phyloP scores from a whole-genome alignment of 2,329 filamentous ascomycete species.

The Tolypocladium tundrense region DNA sequence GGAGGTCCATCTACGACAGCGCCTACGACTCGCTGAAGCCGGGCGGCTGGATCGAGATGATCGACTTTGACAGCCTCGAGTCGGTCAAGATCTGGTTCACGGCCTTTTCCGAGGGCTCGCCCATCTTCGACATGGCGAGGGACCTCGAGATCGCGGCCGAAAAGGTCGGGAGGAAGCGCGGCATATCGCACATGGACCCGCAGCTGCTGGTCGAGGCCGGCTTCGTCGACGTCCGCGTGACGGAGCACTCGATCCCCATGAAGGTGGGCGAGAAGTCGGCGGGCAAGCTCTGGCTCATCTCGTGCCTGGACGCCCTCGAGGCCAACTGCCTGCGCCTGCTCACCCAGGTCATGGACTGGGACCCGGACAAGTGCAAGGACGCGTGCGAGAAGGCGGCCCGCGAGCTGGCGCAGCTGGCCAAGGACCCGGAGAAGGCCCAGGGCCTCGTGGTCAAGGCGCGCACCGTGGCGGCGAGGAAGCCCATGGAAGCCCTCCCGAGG shows the following conservation, averaged over 20 bases:
- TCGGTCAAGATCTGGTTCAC: conserved; percentile 19
- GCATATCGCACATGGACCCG: conserved; percentile 34
- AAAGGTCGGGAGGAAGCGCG: conserved; percentile 33
- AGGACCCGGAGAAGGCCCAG: conserved; percentile 31
- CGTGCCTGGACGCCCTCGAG: conserved; percentile 40
- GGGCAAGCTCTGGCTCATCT: conserved; percentile 44
- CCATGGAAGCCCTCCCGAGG: conserved; percentile 14
- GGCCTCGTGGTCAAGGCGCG: conserved; percentile 36
- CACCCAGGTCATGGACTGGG: conserved; percentile 43
- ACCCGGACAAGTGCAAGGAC: conserved; percentile 34
- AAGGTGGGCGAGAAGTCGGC: conserved; percentile 32
- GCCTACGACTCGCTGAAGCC: conserved; percentile 43
- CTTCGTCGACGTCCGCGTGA: conserved; percentile 39
- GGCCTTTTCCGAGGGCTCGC: conserved; percentile 31
- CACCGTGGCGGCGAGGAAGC: conserved; percentile 41
- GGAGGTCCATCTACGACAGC: conserved; percentile 43
- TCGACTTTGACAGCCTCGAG: conserved; percentile 41
- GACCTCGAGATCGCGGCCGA: conserved; percentile 34
- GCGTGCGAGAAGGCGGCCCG: conserved; percentile 35
- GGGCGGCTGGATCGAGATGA: conserved; percentile 46
- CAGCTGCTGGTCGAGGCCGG: conserved; percentile 34
- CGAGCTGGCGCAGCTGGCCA: conserved; percentile 38
- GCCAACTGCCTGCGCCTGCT: conserved; percentile 37
- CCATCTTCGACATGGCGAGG: conserved; percentile 28
- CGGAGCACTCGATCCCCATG: conserved; percentile 38